phyloP scores from a whole-genome alignment of 2,329 filamentous ascomycete genomes.

The Gremmenia infestans region DNA sequence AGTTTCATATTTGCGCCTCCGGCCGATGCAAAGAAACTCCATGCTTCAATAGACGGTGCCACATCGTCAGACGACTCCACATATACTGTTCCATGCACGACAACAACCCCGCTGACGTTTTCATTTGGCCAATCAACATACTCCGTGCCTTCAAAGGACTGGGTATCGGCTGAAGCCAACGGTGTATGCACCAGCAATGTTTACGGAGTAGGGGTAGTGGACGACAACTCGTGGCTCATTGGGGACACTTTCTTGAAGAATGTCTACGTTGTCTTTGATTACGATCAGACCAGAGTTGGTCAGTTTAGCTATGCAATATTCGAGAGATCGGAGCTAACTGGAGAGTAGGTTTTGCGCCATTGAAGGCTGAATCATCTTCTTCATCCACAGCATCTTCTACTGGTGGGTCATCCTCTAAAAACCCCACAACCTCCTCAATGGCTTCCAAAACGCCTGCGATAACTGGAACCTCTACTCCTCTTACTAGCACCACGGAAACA shows the following conservation, averaged over 20 bases:
- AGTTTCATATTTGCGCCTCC: constrained; percentile 71
- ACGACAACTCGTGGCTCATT: constrained; percentile 63
- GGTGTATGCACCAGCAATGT: constrained; percentile 65
- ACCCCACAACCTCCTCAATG: not conserved
- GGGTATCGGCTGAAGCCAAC: constrained; percentile 44
- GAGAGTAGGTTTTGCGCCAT: constrained; percentile 19
- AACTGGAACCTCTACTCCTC: constrained; percentile 7
- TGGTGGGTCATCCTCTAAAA: constrained; percentile 17
- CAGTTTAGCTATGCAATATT: constrained; percentile 24
- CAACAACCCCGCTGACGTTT: constrained; percentile 54
- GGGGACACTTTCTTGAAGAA: constrained; percentile 87
- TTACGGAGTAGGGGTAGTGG: constrained; percentile 65
- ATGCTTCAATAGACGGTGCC: constrained; percentile 58
- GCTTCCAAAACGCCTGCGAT: not conserved
- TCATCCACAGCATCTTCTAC: constrained; percentile 14
- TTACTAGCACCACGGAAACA: constrained; percentile 3
- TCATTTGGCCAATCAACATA: constrained; percentile 65
- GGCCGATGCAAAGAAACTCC: constrained; percentile 60
- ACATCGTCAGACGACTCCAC: constrained; percentile 52
- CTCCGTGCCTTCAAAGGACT: constrained; percentile 64
- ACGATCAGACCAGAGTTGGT: constrained; percentile 62
- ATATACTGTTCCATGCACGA: constrained; percentile 70
- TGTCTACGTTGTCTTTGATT: constrained; percentile 81
- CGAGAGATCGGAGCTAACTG: constrained; percentile 7
- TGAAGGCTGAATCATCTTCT: constrained; percentile 8